These are phyloP conservation scores for Scalesia atractyloides DNA, from an alignment of 129 eudicot species.

Conservation along the genomic window DNA sequence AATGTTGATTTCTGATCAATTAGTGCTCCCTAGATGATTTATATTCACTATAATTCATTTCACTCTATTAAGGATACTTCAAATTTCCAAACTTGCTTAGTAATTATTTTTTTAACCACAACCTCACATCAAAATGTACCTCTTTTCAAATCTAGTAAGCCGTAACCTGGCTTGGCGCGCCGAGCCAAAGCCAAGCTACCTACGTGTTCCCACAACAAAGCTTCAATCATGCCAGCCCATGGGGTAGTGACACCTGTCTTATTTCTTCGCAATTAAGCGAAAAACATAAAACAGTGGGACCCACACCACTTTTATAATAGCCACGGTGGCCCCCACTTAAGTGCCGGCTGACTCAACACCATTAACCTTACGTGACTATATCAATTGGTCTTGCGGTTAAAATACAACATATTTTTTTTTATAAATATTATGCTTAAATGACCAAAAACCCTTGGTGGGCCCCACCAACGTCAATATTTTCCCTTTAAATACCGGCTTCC, in stretches of 20 bases:
- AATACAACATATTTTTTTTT: background rate
- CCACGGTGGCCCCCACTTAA: slow-evolving; percentile 30
- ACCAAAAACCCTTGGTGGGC: slow-evolving; percentile 47
- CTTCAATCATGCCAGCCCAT: slow-evolving; percentile 17
- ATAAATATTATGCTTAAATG: background rate
- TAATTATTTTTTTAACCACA: background rate
- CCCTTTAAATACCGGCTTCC: slow-evolving; percentile 66
- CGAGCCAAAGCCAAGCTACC: slow-evolving; percentile 25
- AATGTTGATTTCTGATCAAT: no score
- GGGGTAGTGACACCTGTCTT: slow-evolving; percentile 33
- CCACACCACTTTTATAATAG: slow-evolving; percentile 50
- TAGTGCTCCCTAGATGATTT: no score
- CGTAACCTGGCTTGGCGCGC: slow-evolving; percentile 24
- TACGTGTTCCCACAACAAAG: slow-evolving; percentile 25
- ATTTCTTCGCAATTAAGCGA: slow-evolving; percentile 77
- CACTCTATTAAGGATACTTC: no score
- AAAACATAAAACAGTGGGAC: slow-evolving; percentile 23
- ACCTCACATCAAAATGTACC: background rate
- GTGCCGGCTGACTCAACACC: slow-evolving; percentile 85
- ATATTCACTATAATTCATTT: no score
- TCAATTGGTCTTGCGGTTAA: slow-evolving; percentile 25
- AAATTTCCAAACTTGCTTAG: no score
- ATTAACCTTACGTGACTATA: slow-evolving; percentile 25
- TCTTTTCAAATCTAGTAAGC: background rate
- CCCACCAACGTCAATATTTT: slow-evolving; percentile 22